phyloP scores from a whole-genome alignment of 1,139 yeast genomes.

The Suzukiozyma palmioleophila region DNA sequence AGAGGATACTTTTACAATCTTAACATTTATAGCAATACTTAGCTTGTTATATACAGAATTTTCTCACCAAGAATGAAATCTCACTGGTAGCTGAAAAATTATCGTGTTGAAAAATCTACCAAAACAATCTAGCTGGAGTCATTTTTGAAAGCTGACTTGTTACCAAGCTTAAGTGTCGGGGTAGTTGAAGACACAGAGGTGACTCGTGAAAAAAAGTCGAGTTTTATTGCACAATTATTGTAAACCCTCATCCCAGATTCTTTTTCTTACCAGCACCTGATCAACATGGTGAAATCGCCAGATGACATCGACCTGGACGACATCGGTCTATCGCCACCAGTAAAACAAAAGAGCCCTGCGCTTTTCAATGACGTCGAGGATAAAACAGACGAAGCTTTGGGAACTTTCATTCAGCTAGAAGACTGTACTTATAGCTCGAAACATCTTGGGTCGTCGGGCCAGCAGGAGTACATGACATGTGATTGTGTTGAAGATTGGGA shows the following conservation, averaged over 20 bases:
- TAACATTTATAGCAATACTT: background rate
- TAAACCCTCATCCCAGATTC: too few species aligned
- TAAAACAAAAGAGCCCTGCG: constrained; percentile 15
- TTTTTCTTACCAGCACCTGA: background rate
- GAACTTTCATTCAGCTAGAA: constrained; percentile 50
- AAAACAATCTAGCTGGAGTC: too few species aligned
- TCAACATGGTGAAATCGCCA: constrained; percentile 1
- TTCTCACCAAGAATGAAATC: background rate
- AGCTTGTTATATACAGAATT: background rate
- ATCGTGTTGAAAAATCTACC: too few species aligned
- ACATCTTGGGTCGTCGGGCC: constrained; percentile 60
- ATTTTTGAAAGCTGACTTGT: too few species aligned
- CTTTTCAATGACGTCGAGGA: constrained; percentile 49
- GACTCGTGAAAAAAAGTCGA: too few species aligned
- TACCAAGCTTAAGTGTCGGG: too few species aligned
- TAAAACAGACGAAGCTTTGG: constrained; percentile 67
- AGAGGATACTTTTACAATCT: too few species aligned
- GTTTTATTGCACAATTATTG: too few species aligned
- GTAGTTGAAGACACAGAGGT: too few species aligned
- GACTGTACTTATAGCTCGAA: constrained; percentile 61
- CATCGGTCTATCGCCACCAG: constrained; percentile 3
- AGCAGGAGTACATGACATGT: constrained; percentile 76
- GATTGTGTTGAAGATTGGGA: constrained; percentile 65
- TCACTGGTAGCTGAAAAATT: too few species aligned
- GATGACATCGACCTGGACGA: constrained; percentile 1